Base-by-base conservation (phyloP, 2,329 filamentous ascomycete species). In the Colletotrichum tabaci region DNA sequence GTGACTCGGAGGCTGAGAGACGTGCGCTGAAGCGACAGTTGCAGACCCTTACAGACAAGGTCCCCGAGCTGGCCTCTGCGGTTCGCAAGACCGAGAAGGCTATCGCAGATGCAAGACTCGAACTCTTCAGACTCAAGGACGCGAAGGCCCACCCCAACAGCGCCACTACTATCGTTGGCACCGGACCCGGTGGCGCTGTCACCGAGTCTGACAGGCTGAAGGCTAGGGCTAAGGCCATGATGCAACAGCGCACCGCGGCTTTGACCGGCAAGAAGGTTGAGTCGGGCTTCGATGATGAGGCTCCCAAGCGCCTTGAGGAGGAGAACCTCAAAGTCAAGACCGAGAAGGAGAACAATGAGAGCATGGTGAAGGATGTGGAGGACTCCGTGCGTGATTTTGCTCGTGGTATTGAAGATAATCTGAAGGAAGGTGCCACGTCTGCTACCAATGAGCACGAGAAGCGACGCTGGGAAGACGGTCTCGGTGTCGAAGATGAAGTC, bases 361-460 rank as follows among this genome's bases (percentile, higher is more conserved):
- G 93, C 68, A 98, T 99, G 96, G 96, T 98, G 30, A 91, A 91
- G 65, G 96, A 99, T 82, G 96, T 99, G 2, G 96, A 99, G 80
- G 96, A 98, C 53, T 98, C 95, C 77, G 95, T 98, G 56, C 92
- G 92, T 38, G 95, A 97, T 66, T 98, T 98, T 79, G 90, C 94
- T 61, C 91, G 88, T 56, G 91, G 94, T 73, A 90, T 99, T 61
- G 95, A 98, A 79, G 93, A 96, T 76, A 95, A 87, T 77, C 89
- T 99, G 35, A 96, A 96, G 79, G 94, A 97, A 67, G 93, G 92
- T 52, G 89, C 87, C 52, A 90, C 93, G 73, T 93, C 92, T 76
- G 92, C 91, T 49, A 90, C 91, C 3, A 94, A 91, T 73, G 94
- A 98, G 82, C 95, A 98, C 79, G 96, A 99, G 84, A 92, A 90